A percentile compares a stretch with the other conserved stretches of the same genome.
phyloP scores from a whole-genome alignment of 768 basidiomycete species.

The Tylopilus balloui region DNA sequence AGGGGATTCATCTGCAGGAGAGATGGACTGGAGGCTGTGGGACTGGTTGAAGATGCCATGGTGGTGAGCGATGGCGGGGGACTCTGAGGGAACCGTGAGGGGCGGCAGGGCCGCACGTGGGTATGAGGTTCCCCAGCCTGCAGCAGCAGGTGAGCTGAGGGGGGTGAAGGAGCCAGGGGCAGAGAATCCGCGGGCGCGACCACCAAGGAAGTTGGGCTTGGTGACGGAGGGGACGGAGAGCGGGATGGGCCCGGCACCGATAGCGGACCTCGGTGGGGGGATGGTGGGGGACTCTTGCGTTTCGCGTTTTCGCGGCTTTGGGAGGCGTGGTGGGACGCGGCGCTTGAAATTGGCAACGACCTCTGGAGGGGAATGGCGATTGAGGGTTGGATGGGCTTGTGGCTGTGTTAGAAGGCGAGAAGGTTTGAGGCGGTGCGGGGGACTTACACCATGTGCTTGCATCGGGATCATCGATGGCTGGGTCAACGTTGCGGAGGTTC shows the following conservation, averaged over 20 bases:
- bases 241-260: constrained; percentile 64
- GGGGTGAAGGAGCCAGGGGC: constrained; percentile 79
- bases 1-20: constrained; percentile 67
- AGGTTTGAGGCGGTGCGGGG: constrained; percentile 15
- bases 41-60: constrained; percentile 57
- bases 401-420: constrained; percentile 22
- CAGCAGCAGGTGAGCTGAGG: constrained; percentile 51
- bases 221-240: constrained; percentile 50
- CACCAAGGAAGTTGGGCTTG: constrained; percentile 41
- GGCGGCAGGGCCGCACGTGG: constrained; percentile 69
- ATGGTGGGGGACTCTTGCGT: constrained; percentile 61
- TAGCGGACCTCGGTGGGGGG: constrained; percentile 72
- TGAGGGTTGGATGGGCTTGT: constrained; percentile 85
- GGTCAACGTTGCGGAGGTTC: constrained; percentile 92
- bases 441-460: constrained; percentile 94
- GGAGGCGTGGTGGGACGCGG: constrained; percentile 88
- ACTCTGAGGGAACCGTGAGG: constrained; percentile 76
- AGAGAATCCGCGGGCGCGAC: constrained; percentile 75
- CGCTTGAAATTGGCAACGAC: constrained; percentile 94
- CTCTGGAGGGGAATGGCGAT: constrained; percentile 84
- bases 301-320: constrained; percentile 82
- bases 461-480: constrained; percentile 92
- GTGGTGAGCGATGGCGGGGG: constrained; percentile 54
- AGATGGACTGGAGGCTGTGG: constrained; percentile 57
- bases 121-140: constrained; percentile 59